Conservation (phyloP, 139 green algal species). For the Volvox africanus region DNA sequence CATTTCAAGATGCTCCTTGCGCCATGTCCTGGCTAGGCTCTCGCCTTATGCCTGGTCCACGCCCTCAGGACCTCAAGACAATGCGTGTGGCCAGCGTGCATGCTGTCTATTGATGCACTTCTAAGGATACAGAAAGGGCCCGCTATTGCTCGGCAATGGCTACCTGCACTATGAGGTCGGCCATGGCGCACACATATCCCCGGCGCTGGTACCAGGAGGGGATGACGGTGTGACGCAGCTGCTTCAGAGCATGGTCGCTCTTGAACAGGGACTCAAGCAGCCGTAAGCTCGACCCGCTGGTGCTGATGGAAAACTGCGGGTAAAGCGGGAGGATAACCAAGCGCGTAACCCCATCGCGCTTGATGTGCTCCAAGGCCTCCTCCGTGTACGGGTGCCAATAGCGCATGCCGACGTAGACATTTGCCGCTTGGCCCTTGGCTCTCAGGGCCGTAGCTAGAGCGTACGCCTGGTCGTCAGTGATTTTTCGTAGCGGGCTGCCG, state of each 20-base stretch:
- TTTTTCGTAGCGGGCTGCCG: constrained; percentile 92
- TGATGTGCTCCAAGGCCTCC: constrained; percentile 93
- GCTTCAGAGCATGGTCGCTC: constrained; percentile 62
- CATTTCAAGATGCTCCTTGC: too few relatives aligned
- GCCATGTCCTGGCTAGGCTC: too few relatives aligned
- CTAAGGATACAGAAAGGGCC: too few relatives aligned
- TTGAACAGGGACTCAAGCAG: constrained; percentile 91
- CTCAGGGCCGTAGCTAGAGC: constrained; percentile 79
- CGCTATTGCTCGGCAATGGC: background rate
- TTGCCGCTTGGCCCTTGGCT: constrained; percentile 53
- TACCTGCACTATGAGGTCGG: constrained; percentile 90
- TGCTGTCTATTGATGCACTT: too few relatives aligned
- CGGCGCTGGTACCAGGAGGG: constrained; percentile 90
- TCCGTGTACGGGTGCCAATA: constrained; percentile 99
- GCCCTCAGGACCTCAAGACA: too few relatives aligned
- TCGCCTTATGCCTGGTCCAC: too few relatives aligned
- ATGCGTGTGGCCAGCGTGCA: too few relatives aligned
- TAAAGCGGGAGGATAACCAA: constrained; percentile 97
- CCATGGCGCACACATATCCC: constrained; percentile 95
- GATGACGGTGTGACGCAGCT: constrained; percentile 92
- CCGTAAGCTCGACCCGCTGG: constrained; percentile 90
- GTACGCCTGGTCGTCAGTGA: constrained; percentile 93
- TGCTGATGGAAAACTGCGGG: constrained; percentile 97
- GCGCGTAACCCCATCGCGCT: constrained; percentile 84
- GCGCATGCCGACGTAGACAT: constrained; percentile 97